Conservation (phyloP, 129 eudicot genomes). For the Escallonia rubra region DNA sequence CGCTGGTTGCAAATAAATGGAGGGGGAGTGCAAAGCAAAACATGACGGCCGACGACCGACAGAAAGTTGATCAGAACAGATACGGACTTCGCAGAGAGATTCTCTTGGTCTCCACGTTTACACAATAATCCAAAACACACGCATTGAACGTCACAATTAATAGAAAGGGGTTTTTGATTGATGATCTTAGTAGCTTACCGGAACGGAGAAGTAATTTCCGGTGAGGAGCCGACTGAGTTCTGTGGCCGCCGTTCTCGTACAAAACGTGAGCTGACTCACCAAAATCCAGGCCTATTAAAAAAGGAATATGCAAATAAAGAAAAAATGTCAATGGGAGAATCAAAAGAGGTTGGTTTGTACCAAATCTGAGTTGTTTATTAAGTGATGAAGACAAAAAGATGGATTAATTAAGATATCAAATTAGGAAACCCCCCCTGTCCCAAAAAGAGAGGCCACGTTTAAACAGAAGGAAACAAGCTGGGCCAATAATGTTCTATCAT, state of each 20-base stretch:
- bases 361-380: constrained; percentile 11
- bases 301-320: constrained; percentile 1
- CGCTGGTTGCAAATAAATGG: constrained; percentile 19
- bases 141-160: too few relatives aligned
- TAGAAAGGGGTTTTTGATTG: background rate
- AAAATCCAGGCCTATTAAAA: constrained; percentile 9
- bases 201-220: constrained; percentile 53
- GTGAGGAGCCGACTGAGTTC: constrained; percentile 17
- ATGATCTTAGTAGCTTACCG: constrained; percentile 24
- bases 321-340: background rate
- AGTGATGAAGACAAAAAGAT: constrained; percentile 17
- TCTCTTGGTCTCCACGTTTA: background rate
- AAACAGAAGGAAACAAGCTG: constrained; percentile 4
- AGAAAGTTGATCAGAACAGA: constrained; percentile 9
- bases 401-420: background rate
- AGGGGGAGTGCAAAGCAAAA: constrained; percentile 11
- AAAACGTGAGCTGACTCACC: constrained; percentile 3
- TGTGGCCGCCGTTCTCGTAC: constrained; percentile 4
- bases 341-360: constrained; percentile 1
- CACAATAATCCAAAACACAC: background rate
- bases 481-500: constrained; percentile 4
- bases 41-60: constrained; percentile 22
- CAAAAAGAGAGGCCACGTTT: background rate
- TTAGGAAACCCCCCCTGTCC: constrained; percentile 13
- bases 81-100: constrained; percentile 2